Evolutionary conservation across 225 moss, liverwort and hornwort genomes (phyloP).

Genomic region (Ulota crispa): DNA sequence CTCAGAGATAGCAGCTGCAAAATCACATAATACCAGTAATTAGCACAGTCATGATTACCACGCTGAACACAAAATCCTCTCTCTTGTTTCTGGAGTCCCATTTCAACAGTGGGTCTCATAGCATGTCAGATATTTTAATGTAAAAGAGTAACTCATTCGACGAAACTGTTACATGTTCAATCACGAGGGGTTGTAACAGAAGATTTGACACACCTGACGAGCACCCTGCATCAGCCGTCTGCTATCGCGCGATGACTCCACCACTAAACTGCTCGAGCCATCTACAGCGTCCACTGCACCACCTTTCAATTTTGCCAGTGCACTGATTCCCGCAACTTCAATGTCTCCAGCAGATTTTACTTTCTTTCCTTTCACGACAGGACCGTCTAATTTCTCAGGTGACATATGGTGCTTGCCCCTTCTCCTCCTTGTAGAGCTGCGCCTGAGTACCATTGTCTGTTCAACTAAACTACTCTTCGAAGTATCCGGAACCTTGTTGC

Average conservation of each 20-base stretch:
- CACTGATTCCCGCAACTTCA: conserved; percentile 35
- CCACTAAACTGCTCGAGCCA: conserved; percentile 45
- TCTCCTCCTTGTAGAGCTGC: conserved; percentile 44
- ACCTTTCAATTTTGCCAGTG: conserved; percentile 42
- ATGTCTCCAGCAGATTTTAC: conserved; percentile 20
- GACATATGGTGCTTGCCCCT: conserved; percentile 43
- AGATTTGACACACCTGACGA: conserved; percentile 65
- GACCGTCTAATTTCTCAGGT: conserved; percentile 40
- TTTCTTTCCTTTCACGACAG: conserved; percentile 39
- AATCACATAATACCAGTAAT: conserved; percentile 7
- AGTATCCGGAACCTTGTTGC: conserved; percentile 29
- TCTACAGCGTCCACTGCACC: conserved; percentile 36
- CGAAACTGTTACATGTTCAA: not conserved
- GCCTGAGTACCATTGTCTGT: conserved; percentile 45
- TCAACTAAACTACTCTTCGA: conserved; percentile 39
- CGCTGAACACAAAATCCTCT: not conserved
- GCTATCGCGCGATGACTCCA: conserved; percentile 74
- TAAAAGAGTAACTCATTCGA: conserved; percentile 4
- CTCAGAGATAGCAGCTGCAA: conserved; percentile 49
- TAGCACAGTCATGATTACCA: conserved; percentile 23
- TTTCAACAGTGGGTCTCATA: not conserved
- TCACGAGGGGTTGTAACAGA: conserved; percentile 1
- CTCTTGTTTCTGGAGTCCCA: not conserved
- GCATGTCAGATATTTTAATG: not conserved
- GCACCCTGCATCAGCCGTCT: conserved; percentile 90